A percentile compares a stretch with the other conserved stretches of the same genome.
Evolutionary conservation across 225 moss, liverwort and hornwort species (phyloP).

Genomic region (Bryum argenteum): DNA sequence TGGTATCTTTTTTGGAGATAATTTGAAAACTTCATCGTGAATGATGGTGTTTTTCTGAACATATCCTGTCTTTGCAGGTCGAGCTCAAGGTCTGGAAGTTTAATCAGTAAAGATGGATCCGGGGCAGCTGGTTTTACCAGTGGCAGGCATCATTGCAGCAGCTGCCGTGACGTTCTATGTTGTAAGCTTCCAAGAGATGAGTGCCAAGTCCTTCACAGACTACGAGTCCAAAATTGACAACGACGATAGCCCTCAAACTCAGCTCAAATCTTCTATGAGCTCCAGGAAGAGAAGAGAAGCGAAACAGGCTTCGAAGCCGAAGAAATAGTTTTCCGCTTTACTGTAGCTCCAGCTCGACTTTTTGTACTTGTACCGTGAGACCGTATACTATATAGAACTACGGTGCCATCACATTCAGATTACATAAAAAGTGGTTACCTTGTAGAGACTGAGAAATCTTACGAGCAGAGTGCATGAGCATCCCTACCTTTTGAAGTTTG

Average conservation of each 20-base stretch:
- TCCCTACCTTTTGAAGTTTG: background rate
- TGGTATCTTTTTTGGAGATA: background rate
- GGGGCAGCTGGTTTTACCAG: constrained; percentile 68
- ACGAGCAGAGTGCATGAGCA: background rate
- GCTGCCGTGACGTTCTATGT: constrained; percentile 92
- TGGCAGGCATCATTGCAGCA: constrained; percentile 87
- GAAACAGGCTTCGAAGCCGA: constrained; percentile 50
- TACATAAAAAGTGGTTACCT: background rate
- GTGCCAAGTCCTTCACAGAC: constrained; percentile 86
- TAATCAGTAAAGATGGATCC: constrained; percentile 68
- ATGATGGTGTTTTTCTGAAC: background rate
- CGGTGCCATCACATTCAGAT: background rate
- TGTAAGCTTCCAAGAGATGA: constrained; percentile 92
- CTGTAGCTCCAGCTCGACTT: background rate
- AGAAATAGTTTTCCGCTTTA: constrained; percentile 30
- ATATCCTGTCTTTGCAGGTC: constrained; percentile 27
- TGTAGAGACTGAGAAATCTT: constrained; percentile 1
- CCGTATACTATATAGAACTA: background rate
- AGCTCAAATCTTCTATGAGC: constrained; percentile 69
- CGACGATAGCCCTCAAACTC: constrained; percentile 37
- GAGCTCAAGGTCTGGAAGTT: background rate
- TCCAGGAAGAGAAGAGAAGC: constrained; percentile 68
- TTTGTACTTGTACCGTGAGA: background rate
- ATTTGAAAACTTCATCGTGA: background rate
- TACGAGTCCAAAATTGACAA: constrained; percentile 52